These are phyloP conservation scores for Suillus subalutaceus DNA, from an alignment of 768 basidiomycete species.

Conservation along the genomic window DNA sequence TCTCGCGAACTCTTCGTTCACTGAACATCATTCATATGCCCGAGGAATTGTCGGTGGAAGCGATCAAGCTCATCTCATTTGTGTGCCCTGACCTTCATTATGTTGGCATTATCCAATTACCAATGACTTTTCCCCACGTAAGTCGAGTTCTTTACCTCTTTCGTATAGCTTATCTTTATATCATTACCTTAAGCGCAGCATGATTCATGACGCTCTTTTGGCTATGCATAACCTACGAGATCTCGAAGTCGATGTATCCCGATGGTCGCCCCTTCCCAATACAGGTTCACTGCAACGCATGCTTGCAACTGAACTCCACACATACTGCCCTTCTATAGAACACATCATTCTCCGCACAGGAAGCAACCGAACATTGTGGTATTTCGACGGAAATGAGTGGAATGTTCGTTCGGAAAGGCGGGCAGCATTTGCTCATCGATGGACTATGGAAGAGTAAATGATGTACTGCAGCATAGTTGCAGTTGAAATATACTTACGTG, in stretches of 20 bases:
- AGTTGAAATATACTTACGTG: conserved; percentile 27
- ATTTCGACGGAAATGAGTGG: conserved; percentile 40
- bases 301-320: conserved; percentile 42
- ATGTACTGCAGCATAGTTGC: conserved; percentile 12
- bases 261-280: conserved; percentile 36
- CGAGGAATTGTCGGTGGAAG: conserved; percentile 33
- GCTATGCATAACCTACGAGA: conserved; percentile 35
- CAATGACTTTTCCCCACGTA: conserved; percentile 38
- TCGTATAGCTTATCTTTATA: conserved; percentile 9
- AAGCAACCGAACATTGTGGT: conserved; percentile 31
- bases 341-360: conserved; percentile 39
- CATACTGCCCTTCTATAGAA: conserved; percentile 39
- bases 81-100: conserved; percentile 38
- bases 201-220: conserved; percentile 40
- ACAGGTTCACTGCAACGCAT: conserved; percentile 35
- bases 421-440: conserved; percentile 31
- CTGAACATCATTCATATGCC: conserved; percentile 39
- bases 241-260: conserved; percentile 41
- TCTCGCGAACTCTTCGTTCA: conserved; percentile 37
- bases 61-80: conserved; percentile 35
- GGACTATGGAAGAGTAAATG: conserved; percentile 32
- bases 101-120: conserved; percentile 41
- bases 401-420: conserved; percentile 27
- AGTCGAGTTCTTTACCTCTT: conserved; percentile 20
- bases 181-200: conserved; percentile 25